Percentiles rank a stretch among this genome's conserved stretches.
These are phyloP conservation scores for Fusarium torulosum DNA, from an alignment of 2,329 filamentous ascomycete genomes.

Conservation along the genomic window DNA sequence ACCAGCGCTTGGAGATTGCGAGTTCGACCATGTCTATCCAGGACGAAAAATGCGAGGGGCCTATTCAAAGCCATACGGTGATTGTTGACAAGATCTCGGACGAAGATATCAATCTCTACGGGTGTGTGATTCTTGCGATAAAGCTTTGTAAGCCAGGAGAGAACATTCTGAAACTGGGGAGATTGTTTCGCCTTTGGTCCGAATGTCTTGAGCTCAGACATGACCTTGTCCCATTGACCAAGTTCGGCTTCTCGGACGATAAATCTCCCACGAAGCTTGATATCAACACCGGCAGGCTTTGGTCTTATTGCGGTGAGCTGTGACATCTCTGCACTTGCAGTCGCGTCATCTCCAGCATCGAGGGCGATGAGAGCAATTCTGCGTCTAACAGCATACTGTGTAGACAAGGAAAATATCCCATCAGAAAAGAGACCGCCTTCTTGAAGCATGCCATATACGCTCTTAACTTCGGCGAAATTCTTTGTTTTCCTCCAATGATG, in stretches of 20 bases:
- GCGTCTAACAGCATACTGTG: conserved; percentile 49
- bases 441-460: conserved; percentile 48
- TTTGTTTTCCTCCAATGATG: conserved; percentile 47
- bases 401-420: conserved; percentile 27
- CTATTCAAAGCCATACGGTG: conserved; percentile 48
- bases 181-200: conserved; percentile 31
- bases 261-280: conserved; percentile 48
- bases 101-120: conserved; percentile 48
- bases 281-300: conserved; percentile 38
- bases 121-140: conserved; percentile 46
- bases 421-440: conserved; percentile 47
- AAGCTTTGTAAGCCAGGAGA: conserved; percentile 53
- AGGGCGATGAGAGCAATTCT: conserved; percentile 47
- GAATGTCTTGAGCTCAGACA: conserved; percentile 42
- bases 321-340: conserved; percentile 46
- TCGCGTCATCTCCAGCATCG: conserved; percentile 47
- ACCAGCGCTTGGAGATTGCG: conserved; percentile 48
- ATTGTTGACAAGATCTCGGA: conserved; percentile 46
- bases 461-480: conserved; percentile 41
- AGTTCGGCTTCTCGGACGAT: conserved; percentile 48
- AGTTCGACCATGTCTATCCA: conserved; percentile 50
- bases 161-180: conserved; percentile 45
- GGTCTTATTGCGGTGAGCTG: conserved; percentile 40
- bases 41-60: conserved; percentile 49
- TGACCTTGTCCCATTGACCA: conserved; percentile 47